Base-by-base conservation (phyloP, 1,139 yeast genomes). In the Lodderomyces elongisporus region DNA sequence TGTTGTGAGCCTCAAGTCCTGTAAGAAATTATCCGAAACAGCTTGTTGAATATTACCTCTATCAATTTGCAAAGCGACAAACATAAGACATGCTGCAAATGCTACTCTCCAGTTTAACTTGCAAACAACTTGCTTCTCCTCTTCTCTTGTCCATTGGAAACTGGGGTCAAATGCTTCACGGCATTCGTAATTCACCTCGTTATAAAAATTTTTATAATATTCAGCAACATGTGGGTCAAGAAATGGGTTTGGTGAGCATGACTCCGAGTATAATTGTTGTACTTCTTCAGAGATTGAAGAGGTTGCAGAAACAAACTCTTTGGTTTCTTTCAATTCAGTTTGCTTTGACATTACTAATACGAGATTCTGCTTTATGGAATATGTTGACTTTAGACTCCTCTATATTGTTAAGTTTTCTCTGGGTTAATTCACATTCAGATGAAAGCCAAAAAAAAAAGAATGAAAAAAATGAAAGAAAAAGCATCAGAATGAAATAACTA, bases 31-130 rank as follows among this genome's bases (percentile, higher is more conserved):
- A 39, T 60, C 66, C 2, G 63, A 50, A 2, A 60, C 47, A 2
- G 62, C 65, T 42, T 60, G 62, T 3, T 48, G 47, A 27, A 61
- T 37, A 37, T 60, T 61, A 13, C 54, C 54, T 34, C 67, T 41
- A 42, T 59, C 61, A 34, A 61, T 44, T 36, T 61, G 60, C 33
- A 61, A 51, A 9, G 58, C 61, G 14, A 50, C 47, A 35, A 60
- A 61, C 48, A 59, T 44, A n/a, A 60, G 24, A 37, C 59, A 59
- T 10, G 58, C 57, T 41, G 53, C 55, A 28, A 52, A 49, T 7
- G 57, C 49, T 28, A 60, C 62, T 32, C 53, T 43, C 41, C 42
- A 43, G 37, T 60, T 56, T 17, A 54, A 42, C 32, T 54, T 57
- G 25, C 51, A 34, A n/a, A 49, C 36, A 6, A 59, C 35, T 28